A percentile compares a stretch with the other conserved stretches of the same genome.
phyloP scores from a whole-genome alignment of 257 asterid genomes.

The Echium plantagineum region DNA sequence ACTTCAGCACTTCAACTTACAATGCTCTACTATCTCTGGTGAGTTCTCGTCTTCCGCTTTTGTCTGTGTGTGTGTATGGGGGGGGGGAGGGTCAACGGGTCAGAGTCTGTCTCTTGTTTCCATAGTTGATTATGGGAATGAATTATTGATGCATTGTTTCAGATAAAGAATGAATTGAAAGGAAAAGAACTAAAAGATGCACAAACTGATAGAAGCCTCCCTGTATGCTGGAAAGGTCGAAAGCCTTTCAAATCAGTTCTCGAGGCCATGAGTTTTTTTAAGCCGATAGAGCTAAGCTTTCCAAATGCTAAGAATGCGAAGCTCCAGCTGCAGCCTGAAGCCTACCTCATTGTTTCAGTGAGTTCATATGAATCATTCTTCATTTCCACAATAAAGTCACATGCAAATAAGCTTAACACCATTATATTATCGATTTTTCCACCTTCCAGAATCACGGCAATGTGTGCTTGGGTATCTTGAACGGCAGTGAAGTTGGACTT shows the following conservation, averaged over 20 bases:
- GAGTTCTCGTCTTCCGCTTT: not conserved
- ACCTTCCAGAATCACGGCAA: constrained; percentile 58
- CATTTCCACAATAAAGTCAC: not conserved
- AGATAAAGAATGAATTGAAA: constrained; percentile 41
- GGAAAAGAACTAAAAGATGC: constrained; percentile 30
- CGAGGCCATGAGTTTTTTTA: constrained; percentile 42
- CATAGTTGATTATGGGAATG: not conserved
- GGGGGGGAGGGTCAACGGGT: too few species aligned
- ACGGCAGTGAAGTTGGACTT: constrained; percentile 60
- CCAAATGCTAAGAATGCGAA: constrained; percentile 29
- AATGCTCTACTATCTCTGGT: constrained; percentile 23
- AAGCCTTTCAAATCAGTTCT: constrained; percentile 49
- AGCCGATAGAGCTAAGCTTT: constrained; percentile 55
- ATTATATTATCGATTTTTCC: not conserved
- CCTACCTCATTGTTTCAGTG: constrained; percentile 66
- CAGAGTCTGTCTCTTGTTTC: not conserved
- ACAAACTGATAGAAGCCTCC: constrained; percentile 54
- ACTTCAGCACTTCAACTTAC: constrained; percentile 19
- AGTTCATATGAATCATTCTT: constrained; percentile 11
- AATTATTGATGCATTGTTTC: constrained; percentile 6
- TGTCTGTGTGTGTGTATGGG: not conserved
- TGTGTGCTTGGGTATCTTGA: constrained; percentile 79
- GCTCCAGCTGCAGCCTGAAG: constrained; percentile 54
- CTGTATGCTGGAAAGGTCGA: constrained; percentile 70
- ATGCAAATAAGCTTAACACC: not conserved